These are phyloP conservation scores for Cutaneotrichosporon mucoides DNA, from an alignment of 1,284 basidiomycete genomes.

Conservation along the genomic window DNA sequence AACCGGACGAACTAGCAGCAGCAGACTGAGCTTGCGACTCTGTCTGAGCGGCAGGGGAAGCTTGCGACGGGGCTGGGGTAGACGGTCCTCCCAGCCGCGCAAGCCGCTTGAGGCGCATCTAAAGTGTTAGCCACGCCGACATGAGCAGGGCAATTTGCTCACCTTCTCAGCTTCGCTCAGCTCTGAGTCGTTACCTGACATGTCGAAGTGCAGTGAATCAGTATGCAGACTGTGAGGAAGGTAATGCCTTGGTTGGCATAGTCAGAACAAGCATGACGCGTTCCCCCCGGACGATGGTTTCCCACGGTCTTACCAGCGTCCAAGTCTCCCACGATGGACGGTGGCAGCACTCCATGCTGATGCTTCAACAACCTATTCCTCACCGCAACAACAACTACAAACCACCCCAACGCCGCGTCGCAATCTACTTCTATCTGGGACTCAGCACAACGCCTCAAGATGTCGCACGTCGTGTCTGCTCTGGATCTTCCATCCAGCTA, in stretches of 20 bases:
- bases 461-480: constrained; percentile 80
- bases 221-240: too few relatives aligned
- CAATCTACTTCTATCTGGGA: not conserved
- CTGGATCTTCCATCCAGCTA: constrained; percentile 93
- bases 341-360: too few relatives aligned
- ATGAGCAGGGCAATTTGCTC: not conserved
- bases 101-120: constrained; percentile 85
- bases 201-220: constrained; percentile 7
- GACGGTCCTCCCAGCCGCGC: constrained; percentile 61
- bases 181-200: constrained; percentile 28
- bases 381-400: too few relatives aligned
- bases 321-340: too few relatives aligned
- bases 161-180: constrained; percentile 46
- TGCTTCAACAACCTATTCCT: too few relatives aligned
- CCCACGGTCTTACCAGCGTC: too few relatives aligned
- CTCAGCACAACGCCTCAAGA: constrained; percentile 41
- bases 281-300: too few relatives aligned
- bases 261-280: too few relatives aligned
- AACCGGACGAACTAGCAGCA: constrained; percentile 5
- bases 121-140: not conserved
- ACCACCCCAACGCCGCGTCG: not conserved
- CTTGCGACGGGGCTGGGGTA: constrained; percentile 7
- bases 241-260: too few relatives aligned
- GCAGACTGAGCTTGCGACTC: not conserved
- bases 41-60: constrained; percentile 44